Evolutionary conservation across 2,329 filamentous ascomycete genomes (phyloP).

Genomic region (Aspergillus tanneri): DNA sequence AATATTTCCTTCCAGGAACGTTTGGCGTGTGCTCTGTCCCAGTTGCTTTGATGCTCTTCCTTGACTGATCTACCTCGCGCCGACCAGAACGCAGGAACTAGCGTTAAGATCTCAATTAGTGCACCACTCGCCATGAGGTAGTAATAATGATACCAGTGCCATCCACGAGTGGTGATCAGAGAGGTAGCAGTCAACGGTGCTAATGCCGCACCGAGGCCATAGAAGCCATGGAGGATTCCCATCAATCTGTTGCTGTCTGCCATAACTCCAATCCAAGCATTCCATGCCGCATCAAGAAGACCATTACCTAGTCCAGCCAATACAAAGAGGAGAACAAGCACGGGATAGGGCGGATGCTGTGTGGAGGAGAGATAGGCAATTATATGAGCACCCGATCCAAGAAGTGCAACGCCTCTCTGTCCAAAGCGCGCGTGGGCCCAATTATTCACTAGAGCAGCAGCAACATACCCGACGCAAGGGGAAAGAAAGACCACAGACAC

Average conservation of each 20-base stretch:
- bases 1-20: too few relatives aligned
- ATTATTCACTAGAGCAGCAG: constrained; percentile 47
- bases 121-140: constrained; percentile 77
- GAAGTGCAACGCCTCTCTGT: constrained; percentile 67
- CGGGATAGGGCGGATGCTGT: constrained; percentile 41
- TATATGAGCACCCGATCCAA: constrained; percentile 54
- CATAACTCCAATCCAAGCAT: constrained; percentile 68
- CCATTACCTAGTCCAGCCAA: constrained; percentile 43
- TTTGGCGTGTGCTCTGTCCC: too few relatives aligned
- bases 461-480: constrained; percentile 47
- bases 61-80: too few relatives aligned
- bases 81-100: too few relatives aligned
- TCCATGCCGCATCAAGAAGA: constrained; percentile 54
- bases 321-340: constrained; percentile 39
- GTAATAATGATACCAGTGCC: constrained; percentile 72
- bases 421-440: constrained; percentile 49
- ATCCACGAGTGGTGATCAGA: constrained; percentile 62
- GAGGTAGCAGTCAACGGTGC: constrained; percentile 68
- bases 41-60: too few relatives aligned
- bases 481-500: constrained; percentile 51
- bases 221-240: constrained; percentile 69
- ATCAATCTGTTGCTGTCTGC: constrained; percentile 69
- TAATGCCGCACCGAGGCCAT: constrained; percentile 68
- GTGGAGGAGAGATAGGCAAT: constrained; percentile 35
- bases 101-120: too few relatives aligned